A percentile compares a stretch with the other conserved stretches of the same genome.
Conservation (phyloP, 176 grass and related monocot genomes). For the Alopecurus myosuroides region DNA sequence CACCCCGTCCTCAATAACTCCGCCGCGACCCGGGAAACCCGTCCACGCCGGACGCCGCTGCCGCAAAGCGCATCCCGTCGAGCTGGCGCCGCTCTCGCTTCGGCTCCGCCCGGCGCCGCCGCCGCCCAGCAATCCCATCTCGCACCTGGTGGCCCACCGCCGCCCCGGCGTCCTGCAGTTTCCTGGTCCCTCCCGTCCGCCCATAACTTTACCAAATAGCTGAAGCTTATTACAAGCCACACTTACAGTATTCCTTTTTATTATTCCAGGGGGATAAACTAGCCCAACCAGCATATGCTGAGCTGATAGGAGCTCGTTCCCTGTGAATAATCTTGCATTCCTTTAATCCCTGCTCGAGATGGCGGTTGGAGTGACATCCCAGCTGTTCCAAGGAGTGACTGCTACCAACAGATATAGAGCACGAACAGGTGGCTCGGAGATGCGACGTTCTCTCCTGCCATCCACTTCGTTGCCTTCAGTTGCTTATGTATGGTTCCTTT, state of each 20-base stretch:
- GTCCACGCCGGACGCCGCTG: too few species aligned
- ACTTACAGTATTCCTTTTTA: not conserved
- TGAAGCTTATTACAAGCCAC: not conserved
- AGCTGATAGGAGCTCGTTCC: not conserved
- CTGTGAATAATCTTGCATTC: conserved; percentile 15
- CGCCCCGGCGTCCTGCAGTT: too few species aligned
- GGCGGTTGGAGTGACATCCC: conserved; percentile 65
- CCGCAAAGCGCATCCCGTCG: too few species aligned
- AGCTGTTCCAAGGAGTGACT: conserved; percentile 58
- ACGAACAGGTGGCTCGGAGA: conserved; percentile 27
- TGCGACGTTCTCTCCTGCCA: conserved; percentile 43
- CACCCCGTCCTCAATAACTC: too few species aligned
- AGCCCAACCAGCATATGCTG: not conserved
- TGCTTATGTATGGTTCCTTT: conserved; percentile 39
- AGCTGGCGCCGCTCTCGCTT: too few species aligned
- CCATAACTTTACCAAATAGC: not conserved
- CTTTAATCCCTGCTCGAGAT: conserved; percentile 36
- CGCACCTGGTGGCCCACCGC: too few species aligned
- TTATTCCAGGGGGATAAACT: conserved; percentile 17
- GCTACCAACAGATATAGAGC: conserved; percentile 51
- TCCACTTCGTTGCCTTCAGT: conserved; percentile 44
- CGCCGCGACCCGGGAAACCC: too few species aligned
- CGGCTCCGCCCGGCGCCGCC: too few species aligned
- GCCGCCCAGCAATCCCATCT: too few species aligned
- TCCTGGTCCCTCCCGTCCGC: too few species aligned